Evolutionary conservation across 2,329 filamentous ascomycete genomes (phyloP), one percentile per base, ranked within the genome.

Genomic region (Chrysoporthe puriensis): DNA sequence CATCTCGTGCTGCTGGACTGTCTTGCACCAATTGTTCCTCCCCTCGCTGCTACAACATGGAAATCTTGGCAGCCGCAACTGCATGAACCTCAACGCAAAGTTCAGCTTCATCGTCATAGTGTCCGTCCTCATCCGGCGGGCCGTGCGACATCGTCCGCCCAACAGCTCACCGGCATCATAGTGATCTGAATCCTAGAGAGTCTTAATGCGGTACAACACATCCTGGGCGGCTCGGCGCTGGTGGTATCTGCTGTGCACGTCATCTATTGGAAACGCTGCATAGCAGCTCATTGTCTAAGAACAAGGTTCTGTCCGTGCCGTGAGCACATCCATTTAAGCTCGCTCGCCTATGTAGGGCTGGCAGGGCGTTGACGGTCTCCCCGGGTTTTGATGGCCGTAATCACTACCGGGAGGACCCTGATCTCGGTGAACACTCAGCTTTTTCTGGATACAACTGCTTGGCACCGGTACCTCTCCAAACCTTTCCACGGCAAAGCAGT

Each of bases 151-250:
- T 63, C 97, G 76, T 86, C 92, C 71, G 85, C 91, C 0, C 82
- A 88, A 6, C 95, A 98, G 75, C 86, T 99, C 14, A 85, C 91
- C 36, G 95, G 95, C 44, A 95, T 98, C 73, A 93, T 34, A 13
- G 2, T 54, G 50, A 54, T 54, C 50, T 32, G 50, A 14, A 54
- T 94, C 3, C 92, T 92, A 50, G 95, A 93, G 14, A 97, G 97
- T 97, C 21, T 91, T 94, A 69, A 91, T 91, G 67, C 93, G 52
- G 16, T 56, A 52, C 50, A 32, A 54, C 3, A 52, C 21, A 21
- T 52, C 26, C 48, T 52, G 9, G 21, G 21, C 48, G 21, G 48
- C 26, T 32, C 26, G 48, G 48, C 21, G 21, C 9, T 52, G 21
- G 4, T 4, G n/a, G 21, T 50, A 21, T 50, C n/a, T n/a, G n/a